Evolutionary conservation across 176 grass and related monocot species (phyloP), one percentile per base, ranked within the genome.

Genomic region (Elaeis guineensis): DNA sequence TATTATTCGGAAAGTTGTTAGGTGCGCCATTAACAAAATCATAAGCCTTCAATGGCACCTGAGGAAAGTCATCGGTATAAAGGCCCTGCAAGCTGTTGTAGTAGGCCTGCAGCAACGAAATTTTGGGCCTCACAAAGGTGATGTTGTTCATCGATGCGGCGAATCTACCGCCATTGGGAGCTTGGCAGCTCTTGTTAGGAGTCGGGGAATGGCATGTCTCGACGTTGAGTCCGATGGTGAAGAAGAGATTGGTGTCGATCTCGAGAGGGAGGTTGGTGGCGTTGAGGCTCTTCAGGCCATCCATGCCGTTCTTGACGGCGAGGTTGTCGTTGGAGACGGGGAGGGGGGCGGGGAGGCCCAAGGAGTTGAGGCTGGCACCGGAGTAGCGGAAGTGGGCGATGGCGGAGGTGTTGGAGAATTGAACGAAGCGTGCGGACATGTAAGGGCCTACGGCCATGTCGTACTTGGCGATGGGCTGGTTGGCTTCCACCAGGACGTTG

Each of bases 401-500:
- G 35, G 73, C 55, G 25, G 62, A 52, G 62, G 26, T 67, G 4
- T 67, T 67, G 21, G 22, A 39, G 35, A 58, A 66, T 54, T 54
- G 11, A 12, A 39, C 23, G 25, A 60, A 58, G 7, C 32, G 59
- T 0, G 59, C 70, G 3, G 63, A 59, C 54, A 76, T 61, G 39
- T 59, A 76, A 7, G 63, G 54, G 2, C 54, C 63, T 54, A 53
- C 29, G 17, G 73, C 62, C 54, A 76, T 76, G 54, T 76, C 30
- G 39, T 76, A 76, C 6, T 52, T 65, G 61, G 1, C 56, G 19
- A 25, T 21, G 0, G 56, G 60, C n/a, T 24, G 28, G 49, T 51
- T 30, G 54, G 69, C 77, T 18, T 50, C 57, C 21, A 85, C 58
- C 16, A 85, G 29, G 57, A 30, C 69, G 73, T 80, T 51, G 21